Conservation (phyloP, 2,329 filamentous ascomycete species). For the Aureobasidium uvarum region DNA sequence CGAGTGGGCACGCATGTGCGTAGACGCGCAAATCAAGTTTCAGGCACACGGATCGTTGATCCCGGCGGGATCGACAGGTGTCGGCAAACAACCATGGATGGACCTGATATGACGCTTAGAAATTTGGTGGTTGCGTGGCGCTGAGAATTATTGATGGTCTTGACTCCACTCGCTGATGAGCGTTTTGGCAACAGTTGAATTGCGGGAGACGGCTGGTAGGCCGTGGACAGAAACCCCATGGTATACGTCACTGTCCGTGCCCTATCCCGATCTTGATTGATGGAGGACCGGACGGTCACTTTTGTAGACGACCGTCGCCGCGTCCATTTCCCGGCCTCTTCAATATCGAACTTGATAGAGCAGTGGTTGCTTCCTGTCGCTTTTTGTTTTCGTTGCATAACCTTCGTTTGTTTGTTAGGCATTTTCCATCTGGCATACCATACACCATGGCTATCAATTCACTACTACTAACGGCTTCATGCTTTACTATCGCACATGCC, state of each 20-base stretch:
- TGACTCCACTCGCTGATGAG: conserved; percentile 11
- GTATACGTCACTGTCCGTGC: conserved; percentile 14
- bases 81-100: not conserved
- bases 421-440: conserved; percentile 14
- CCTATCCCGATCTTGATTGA: conserved; percentile 15
- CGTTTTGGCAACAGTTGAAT: not conserved
- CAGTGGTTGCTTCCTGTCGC: conserved; percentile 22
- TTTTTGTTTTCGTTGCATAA: conserved; percentile 15
- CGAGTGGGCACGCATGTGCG: conserved; percentile 6
- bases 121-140: conserved; percentile 10
- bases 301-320: conserved; percentile 4
- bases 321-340: not conserved
- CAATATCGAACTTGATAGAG: conserved; percentile 5
- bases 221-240: conserved; percentile 2
- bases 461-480: conserved; percentile 18
- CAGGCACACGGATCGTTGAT: conserved; percentile 13
- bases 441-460: conserved; percentile 25
- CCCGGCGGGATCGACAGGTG: conserved; percentile 3
- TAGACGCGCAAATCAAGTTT: conserved; percentile 19
- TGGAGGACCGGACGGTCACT: conserved; percentile 2
- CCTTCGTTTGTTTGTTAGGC: conserved; percentile 13
- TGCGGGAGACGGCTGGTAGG: conserved; percentile 18
- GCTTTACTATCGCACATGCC: conserved; percentile 19
- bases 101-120: conserved; percentile 10
- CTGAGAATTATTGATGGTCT: conserved; percentile 1